Base-by-base conservation (phyloP, 2,329 filamentous ascomycete species). In the Pseudopithomyces chartarum region DNA sequence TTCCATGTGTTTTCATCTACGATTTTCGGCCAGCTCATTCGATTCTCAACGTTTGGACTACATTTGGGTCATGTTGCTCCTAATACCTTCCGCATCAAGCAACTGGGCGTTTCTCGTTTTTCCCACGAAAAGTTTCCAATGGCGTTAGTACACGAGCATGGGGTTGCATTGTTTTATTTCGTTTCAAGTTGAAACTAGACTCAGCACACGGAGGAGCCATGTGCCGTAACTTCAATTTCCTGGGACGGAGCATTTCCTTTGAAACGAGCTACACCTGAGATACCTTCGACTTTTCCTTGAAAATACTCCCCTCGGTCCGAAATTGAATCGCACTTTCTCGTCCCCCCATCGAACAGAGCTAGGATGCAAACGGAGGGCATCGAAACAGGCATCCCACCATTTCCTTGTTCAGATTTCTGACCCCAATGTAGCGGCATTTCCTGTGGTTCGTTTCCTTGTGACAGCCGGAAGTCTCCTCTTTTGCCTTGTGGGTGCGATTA, bases 381-480 rank as follows among this genome's bases (percentile, higher is more conserved):
- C 65, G 61, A 64, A 63, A 64, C 61, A 62, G 70, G 70, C 66
- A 66, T 73, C 33, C 60, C 62, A 57, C 55, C 57, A 63, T 67
- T 23, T 50, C 57, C 55, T 64, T 51, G 56, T 55, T 55, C 49
- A 19, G 49, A 56, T 57, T 54, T 32, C 51, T 54, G 54, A 52
- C 15, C 47, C 51, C 60, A 63, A 66, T 68, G 73, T 72, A 69
- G 65, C 66, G 63, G 58, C 61, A 69, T 65, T 54, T 49, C n/a
- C 33, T 62, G 57, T 67, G 43, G 57, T 60, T 44, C 45, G 44
- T 59, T 52, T 54, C 48, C 52, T 53, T 54, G 44, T 39, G 57
- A 32, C 42, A 50, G 19, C 32, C 53, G 49, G 26, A 48, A 40
- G 34, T 47, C 26, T 54, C 39, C 34, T 32, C 19, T 47, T 34